phyloP scores from a whole-genome alignment of 164 flowering plant species.

The Vitis cinerea region DNA sequence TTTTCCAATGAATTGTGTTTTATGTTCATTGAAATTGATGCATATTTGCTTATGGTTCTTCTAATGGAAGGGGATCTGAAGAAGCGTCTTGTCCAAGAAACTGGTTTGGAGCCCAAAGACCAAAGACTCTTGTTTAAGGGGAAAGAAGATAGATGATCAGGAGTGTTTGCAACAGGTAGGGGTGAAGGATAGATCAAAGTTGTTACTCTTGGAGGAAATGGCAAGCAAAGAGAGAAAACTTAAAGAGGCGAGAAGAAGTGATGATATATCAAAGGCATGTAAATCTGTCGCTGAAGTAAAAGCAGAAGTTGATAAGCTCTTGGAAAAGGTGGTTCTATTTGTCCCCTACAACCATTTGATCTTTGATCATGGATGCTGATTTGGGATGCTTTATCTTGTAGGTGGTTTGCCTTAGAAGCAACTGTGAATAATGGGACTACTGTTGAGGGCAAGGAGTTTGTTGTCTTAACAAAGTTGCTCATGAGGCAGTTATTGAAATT shows the following conservation, averaged over 20 bases:
- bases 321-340: slow-evolving; percentile 45
- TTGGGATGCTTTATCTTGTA: slow-evolving; percentile 15
- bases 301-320: slow-evolving; percentile 62
- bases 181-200: slow-evolving; percentile 53
- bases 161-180: slow-evolving; percentile 48
- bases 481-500: slow-evolving; percentile 66
- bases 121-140: slow-evolving; percentile 59
- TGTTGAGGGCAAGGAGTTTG: slow-evolving; percentile 55
- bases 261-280: slow-evolving; percentile 43
- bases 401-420: slow-evolving; percentile 54
- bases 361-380: neutral
- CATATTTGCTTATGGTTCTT: neutral
- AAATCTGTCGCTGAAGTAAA: slow-evolving; percentile 51
- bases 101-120: slow-evolving; percentile 48
- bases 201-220: slow-evolving; percentile 48
- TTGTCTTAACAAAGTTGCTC: slow-evolving; percentile 53
- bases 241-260: slow-evolving; percentile 20
- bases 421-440: slow-evolving; percentile 45
- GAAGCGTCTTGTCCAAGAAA: slow-evolving; percentile 33
- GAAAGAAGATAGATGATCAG: slow-evolving; percentile 52
- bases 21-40: neutral
- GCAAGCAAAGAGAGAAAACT: slow-evolving; percentile 32
- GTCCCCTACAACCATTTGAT: neutral
- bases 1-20: too few relatives aligned
- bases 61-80: slow-evolving; percentile 54